phyloP scores from a whole-genome alignment of 768 basidiomycete species.

The Heimioporus sp. region DNA sequence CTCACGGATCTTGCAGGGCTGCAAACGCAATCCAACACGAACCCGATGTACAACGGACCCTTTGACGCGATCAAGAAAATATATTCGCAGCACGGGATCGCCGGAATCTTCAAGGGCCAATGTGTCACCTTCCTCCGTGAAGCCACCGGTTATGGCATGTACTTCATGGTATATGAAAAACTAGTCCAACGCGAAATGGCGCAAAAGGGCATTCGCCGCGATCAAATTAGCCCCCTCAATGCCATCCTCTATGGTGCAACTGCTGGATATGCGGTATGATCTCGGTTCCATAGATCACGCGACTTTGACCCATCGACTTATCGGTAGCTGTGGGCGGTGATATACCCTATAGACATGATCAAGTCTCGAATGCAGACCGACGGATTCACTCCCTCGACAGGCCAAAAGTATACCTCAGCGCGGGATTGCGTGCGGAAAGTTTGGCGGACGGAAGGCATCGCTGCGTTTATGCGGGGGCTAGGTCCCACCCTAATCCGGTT shows the following conservation, averaged over 20 bases:
- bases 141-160: slow-evolving; percentile 77
- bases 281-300: slow-evolving; percentile 7
- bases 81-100: slow-evolving; percentile 66
- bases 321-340: slow-evolving; percentile 78
- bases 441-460: slow-evolving; percentile 78
- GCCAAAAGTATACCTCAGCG: slow-evolving; percentile 80
- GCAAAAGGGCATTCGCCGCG: slow-evolving; percentile 65
- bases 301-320: slow-evolving; percentile 7
- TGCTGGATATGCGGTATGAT: slow-evolving; percentile 85
- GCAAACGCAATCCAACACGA: slow-evolving; percentile 83
- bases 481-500: slow-evolving; percentile 89
- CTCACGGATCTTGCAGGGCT: slow-evolving; percentile 52
- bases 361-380: slow-evolving; percentile 97
- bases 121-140: slow-evolving; percentile 84
- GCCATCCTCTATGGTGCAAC: slow-evolving; percentile 87
- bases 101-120: slow-evolving; percentile 92
- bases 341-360: slow-evolving; percentile 95
- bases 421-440: slow-evolving; percentile 81
- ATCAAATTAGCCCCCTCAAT: slow-evolving; percentile 74
- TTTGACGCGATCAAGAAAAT: slow-evolving; percentile 89
- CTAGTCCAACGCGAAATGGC: slow-evolving; percentile 84
- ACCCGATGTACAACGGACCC: slow-evolving; percentile 79
- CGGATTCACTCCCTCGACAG: slow-evolving; percentile 69
- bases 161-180: slow-evolving; percentile 92
- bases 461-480: slow-evolving; percentile 90